Base-by-base conservation (phyloP, 495 filamentous ascomycete species). In the Aspergillus haitiensis region DNA sequence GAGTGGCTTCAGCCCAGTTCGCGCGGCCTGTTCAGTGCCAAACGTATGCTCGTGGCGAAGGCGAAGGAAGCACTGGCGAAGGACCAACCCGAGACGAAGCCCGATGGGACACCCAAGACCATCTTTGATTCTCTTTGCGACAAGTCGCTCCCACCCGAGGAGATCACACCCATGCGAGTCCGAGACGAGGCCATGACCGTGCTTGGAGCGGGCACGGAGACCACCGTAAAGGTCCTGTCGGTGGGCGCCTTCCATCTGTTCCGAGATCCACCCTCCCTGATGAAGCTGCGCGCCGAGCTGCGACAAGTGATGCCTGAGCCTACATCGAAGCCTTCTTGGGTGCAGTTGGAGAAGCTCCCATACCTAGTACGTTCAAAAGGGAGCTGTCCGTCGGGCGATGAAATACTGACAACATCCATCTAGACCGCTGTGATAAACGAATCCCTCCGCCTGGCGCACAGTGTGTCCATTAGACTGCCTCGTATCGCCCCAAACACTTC, bases 371-470 rank as follows among this genome's bases (percentile, higher is more conserved):
- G 51, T 56, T 32, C 13, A 16, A 5, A 46, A 6, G 32, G 8
- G 8, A 2, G 5, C 31, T 27, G 21, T 27, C 21, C 1, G 21
- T 27, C 21, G 21, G 21, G 21, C 3, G 21, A 27, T 27, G 21
- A 3, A 35, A 7, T 9, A 16, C 27, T 60, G 27, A 56, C 11
- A 34, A 40, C 34, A 33, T n/a, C n/a, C 11, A 27, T 45, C 5
- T 55, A 75, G 70, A 62, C 21, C 13, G 79, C 67, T 15, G 66
- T 73, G 1, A 66, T 83, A 32, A 60, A 60, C 16, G 82, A 84
- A 65, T 63, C 61, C 7, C 58, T 83, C 31, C 75, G 81, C 4
- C 56, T 80, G 5, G 66, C 64, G 2, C 69, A 72, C 59, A 71
- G 76, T n/a, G 55, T 70, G 1, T 62, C 62, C 7, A 64, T 52